Evolutionary conservation across 2,329 filamentous ascomycete genomes (phyloP).

Genomic region (Penicillium sp.): DNA sequence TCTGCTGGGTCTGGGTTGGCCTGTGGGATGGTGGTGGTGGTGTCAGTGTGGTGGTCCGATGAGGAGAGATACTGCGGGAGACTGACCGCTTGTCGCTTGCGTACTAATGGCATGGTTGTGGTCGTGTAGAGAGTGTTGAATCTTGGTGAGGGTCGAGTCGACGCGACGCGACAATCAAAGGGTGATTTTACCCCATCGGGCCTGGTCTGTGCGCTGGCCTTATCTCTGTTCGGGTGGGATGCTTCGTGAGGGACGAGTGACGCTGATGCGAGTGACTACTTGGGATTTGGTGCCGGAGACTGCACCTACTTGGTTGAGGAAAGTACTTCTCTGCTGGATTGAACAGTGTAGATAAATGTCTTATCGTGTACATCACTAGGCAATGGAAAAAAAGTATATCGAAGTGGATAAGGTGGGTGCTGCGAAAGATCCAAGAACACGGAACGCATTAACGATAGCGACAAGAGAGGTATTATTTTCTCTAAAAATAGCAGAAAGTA

Average conservation of each 20-base stretch:
- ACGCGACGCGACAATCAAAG: conserved; percentile 26
- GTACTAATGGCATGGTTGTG: conserved; percentile 26
- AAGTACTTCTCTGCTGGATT: no score
- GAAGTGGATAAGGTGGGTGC: no score
- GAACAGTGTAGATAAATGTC: no score
- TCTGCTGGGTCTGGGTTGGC: background rate
- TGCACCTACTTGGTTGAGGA: no score
- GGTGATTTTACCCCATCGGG: conserved; percentile 19
- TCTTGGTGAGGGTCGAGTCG: conserved; percentile 1
- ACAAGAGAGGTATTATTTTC: conserved; percentile 23
- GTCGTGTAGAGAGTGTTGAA: background rate
- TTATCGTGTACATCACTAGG: no score
- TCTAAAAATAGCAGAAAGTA: conserved; percentile 13
- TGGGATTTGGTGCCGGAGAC: no score
- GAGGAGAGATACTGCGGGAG: background rate
- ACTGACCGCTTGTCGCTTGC: conserved; percentile 33
- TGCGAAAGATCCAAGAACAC: no score
- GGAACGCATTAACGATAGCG: conserved; percentile 6
- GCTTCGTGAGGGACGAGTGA: background rate
- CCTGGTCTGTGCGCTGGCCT: conserved; percentile 21
- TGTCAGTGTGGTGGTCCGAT: background rate
- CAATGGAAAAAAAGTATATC: no score
- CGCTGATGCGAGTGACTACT: no score
- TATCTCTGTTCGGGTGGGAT: conserved; percentile 15
- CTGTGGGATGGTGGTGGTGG: background rate